A percentile compares a stretch with the other conserved stretches of the same genome.
Evolutionary conservation across 2,329 filamentous ascomycete genomes (phyloP).

Genomic region (Fusarium verrucosum): DNA sequence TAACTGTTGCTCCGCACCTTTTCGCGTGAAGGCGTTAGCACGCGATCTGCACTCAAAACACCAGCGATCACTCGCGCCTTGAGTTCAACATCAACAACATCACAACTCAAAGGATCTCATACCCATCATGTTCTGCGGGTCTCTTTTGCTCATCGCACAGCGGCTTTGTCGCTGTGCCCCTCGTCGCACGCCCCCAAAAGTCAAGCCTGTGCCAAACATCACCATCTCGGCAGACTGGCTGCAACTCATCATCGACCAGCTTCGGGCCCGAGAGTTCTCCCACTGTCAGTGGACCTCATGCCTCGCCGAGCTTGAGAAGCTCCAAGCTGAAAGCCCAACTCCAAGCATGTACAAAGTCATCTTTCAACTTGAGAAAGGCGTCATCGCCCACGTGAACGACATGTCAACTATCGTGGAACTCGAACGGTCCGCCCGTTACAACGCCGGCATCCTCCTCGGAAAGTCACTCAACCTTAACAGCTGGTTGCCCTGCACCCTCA

Average conservation of each 20-base stretch:
- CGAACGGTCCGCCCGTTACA: fast-evolving
- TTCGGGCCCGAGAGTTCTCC: background rate
- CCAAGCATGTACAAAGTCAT: too few relatives aligned
- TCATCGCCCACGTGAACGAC: background rate
- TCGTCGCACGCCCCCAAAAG: background rate
- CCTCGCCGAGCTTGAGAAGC: background rate
- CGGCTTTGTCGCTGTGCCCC: background rate
- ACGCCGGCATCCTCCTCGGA: background rate
- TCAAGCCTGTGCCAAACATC: too few relatives aligned
- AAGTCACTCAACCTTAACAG: background rate
- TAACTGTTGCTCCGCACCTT: background rate
- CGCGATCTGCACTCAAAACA: background rate
- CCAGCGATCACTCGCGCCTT: background rate
- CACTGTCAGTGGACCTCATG: background rate
- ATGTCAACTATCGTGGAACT: background rate
- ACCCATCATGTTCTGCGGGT: background rate
- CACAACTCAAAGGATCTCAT: background rate
- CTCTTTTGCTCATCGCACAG: background rate
- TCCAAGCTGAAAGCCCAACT: background rate
- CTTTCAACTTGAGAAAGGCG: background rate
- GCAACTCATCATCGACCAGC: background rate
- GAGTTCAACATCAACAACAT: background rate
- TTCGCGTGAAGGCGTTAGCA: background rate
- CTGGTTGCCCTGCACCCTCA: background rate
- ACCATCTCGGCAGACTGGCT: too few relatives aligned